Percentiles rank a stretch among this genome's conserved stretches.
Conservation (phyloP, 225 moss, liverwort and hornwort species). For the Bryum argenteum region DNA sequence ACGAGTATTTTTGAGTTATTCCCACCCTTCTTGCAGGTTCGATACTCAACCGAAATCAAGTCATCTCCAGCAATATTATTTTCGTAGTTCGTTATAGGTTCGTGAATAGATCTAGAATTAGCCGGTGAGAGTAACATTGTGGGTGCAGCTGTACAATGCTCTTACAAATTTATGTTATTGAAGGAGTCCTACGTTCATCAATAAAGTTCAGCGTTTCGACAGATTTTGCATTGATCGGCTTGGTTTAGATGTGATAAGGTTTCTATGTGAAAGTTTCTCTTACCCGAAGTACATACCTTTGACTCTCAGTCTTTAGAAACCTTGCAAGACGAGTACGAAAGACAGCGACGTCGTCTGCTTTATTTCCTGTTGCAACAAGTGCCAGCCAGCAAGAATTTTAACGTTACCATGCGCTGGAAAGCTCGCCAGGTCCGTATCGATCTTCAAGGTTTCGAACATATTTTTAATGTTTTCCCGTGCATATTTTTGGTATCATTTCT, state of each 20-base stretch:
- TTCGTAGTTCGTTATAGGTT: neutral
- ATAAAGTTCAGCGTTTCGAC: neutral
- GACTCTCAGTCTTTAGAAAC: slow-evolving; percentile 78
- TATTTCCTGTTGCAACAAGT: slow-evolving; percentile 97
- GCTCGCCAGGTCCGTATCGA: slow-evolving; percentile 75
- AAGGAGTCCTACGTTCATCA: neutral
- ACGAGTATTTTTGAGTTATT: slow-evolving; percentile 90
- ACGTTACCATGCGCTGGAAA: slow-evolving; percentile 78
- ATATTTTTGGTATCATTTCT: neutral
- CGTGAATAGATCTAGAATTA: slow-evolving; percentile 2
- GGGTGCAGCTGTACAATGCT: slow-evolving; percentile 5
- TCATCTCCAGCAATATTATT: neutral
- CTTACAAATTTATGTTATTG: neutral
- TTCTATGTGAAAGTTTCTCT: slow-evolving; percentile 12
- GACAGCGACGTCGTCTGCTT: slow-evolving; percentile 81
- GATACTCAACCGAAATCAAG: slow-evolving; percentile 13
- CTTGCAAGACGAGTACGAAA: slow-evolving; percentile 95
- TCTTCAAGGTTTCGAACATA: slow-evolving; percentile 8
- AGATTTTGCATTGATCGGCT: slow-evolving; percentile 17
- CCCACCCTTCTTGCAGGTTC: slow-evolving; percentile 76
- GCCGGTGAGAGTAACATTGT: slow-evolving; percentile 1
- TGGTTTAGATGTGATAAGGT: neutral
- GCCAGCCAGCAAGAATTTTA: slow-evolving; percentile 93
- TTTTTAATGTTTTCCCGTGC: neutral
- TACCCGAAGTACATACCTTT: slow-evolving; percentile 29